Evolutionary conservation across 2,329 filamentous ascomycete genomes (phyloP).

Genomic region (Paraconiothyrium brasiliense): DNA sequence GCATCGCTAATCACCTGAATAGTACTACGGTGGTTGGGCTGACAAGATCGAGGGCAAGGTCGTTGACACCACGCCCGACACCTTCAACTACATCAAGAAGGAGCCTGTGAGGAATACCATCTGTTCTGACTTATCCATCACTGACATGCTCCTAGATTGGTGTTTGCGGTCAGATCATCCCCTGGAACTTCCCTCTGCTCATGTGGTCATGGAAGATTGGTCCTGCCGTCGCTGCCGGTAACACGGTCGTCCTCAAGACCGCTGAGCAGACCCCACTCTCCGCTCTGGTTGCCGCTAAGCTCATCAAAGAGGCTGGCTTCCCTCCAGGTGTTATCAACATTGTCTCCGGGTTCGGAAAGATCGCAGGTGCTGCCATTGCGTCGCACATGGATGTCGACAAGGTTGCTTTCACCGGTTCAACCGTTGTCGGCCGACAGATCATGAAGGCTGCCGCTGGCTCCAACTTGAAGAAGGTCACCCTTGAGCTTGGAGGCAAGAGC

Average conservation of each 20-base stretch:
- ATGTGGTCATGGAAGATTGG: slow-evolving; percentile 87
- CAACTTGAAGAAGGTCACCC: slow-evolving; percentile 84
- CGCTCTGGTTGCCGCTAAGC: slow-evolving; percentile 69
- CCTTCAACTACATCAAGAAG: slow-evolving; percentile 83
- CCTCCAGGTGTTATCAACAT: slow-evolving; percentile 81
- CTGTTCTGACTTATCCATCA: neutral
- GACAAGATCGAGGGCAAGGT: slow-evolving; percentile 93
- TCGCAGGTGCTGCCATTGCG: slow-evolving; percentile 79
- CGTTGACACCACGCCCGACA: slow-evolving; percentile 78
- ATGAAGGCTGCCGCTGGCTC: slow-evolving; percentile 82
- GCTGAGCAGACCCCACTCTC: slow-evolving; percentile 80
- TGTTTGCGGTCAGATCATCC: slow-evolving; percentile 87
- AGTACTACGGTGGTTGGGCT: slow-evolving; percentile 87
- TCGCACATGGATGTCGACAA: slow-evolving; percentile 84
- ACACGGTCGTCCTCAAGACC: slow-evolving; percentile 77
- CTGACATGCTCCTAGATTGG: slow-evolving; percentile 63
- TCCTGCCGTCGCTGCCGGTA: slow-evolving; percentile 76
- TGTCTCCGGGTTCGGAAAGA: slow-evolving; percentile 79
- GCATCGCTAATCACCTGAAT: neutral
- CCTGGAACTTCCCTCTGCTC: slow-evolving; percentile 86
- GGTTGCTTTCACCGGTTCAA: slow-evolving; percentile 84
- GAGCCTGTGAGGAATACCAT: slow-evolving; percentile 68
- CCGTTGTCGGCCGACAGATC: slow-evolving; percentile 75
- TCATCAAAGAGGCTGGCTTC: slow-evolving; percentile 81
- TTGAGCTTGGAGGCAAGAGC: slow-evolving; percentile 82